Evolutionary conservation across 2,329 filamentous ascomycete genomes (phyloP).

Genomic region (Neonectria ditissima): DNA sequence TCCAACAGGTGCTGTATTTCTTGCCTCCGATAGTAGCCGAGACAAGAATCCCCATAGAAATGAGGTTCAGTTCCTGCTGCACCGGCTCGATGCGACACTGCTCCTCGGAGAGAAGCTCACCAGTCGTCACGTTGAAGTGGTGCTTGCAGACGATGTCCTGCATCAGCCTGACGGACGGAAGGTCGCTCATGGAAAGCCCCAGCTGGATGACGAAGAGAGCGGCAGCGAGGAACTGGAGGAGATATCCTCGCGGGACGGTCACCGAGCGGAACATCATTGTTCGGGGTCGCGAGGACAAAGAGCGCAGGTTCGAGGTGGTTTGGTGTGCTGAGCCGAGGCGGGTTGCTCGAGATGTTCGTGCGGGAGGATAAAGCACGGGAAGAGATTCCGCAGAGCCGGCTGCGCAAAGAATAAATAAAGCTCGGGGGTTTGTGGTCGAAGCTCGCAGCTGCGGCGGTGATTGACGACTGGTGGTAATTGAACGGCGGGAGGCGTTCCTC

Average conservation of each 20-base stretch:
- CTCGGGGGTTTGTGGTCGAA: not conserved
- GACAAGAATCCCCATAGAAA: conserved; percentile 38
- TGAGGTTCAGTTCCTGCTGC: conserved; percentile 39
- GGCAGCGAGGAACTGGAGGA: conserved; percentile 39
- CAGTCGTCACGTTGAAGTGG: conserved; percentile 5
- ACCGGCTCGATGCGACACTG: conserved; percentile 35
- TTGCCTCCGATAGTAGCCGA: conserved; percentile 37
- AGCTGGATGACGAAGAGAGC: conserved; percentile 43
- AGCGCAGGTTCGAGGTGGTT: not conserved
- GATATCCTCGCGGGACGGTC: conserved; percentile 27
- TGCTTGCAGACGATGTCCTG: conserved; percentile 44
- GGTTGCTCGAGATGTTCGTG: not conserved
- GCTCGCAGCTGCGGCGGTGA: not conserved
- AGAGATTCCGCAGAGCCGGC: not conserved
- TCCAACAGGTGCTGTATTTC: not conserved
- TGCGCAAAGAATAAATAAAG: not conserved
- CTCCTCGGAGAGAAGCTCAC: conserved; percentile 32
- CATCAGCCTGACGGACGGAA: conserved; percentile 38
- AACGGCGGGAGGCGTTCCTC: not conserved
- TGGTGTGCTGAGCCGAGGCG: not conserved
- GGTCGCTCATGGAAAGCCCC: conserved; percentile 39
- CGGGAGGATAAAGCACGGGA: not conserved
- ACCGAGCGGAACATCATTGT: conserved; percentile 29
- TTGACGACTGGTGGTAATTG: not conserved
- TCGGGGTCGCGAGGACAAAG: not conserved